phyloP scores from a whole-genome alignment of 805 yeast species.

The Yueomyces sinensis region DNA sequence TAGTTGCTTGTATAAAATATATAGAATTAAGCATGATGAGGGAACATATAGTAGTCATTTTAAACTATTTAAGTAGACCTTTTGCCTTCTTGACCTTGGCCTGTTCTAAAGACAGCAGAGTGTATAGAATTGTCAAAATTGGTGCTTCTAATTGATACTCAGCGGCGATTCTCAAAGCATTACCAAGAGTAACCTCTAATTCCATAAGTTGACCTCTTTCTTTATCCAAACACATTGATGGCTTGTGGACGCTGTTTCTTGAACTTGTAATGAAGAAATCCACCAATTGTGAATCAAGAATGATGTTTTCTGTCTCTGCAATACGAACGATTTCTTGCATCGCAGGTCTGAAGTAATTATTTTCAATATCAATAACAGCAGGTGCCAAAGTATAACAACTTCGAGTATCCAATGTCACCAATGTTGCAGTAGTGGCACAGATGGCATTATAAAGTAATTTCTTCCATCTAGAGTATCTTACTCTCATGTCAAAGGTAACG shows the following conservation, averaged over 20 bases:
- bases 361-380: slow-evolving; percentile 23
- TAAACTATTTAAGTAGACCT: slow-evolving; percentile 34
- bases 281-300: slow-evolving; percentile 33
- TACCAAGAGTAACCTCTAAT: slow-evolving; percentile 59
- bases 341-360: slow-evolving; percentile 32
- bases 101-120: slow-evolving; percentile 48
- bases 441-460: slow-evolving; percentile 58
- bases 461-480: slow-evolving; percentile 41
- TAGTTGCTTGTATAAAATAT: too few species aligned
- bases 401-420: slow-evolving; percentile 44
- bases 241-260: slow-evolving; percentile 39
- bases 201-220: slow-evolving; percentile 54
- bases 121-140: slow-evolving; percentile 40
- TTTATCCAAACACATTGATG: slow-evolving; percentile 60
- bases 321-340: slow-evolving; percentile 50
- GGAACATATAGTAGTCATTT: too few species aligned
- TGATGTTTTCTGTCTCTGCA: slow-evolving; percentile 48
- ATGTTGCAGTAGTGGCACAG: slow-evolving; percentile 45
- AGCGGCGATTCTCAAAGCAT: slow-evolving; percentile 38
- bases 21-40: too few species aligned
- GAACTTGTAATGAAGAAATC: slow-evolving; percentile 39
- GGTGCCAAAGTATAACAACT: slow-evolving; percentile 33
- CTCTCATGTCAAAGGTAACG: slow-evolving; percentile 30
- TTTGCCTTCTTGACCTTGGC: slow-evolving; percentile 43
- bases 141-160: slow-evolving; percentile 42